Evolutionary conservation across 371 early-diverging fungal species (phyloP).

Genomic region (Mucor saturninus): DNA sequence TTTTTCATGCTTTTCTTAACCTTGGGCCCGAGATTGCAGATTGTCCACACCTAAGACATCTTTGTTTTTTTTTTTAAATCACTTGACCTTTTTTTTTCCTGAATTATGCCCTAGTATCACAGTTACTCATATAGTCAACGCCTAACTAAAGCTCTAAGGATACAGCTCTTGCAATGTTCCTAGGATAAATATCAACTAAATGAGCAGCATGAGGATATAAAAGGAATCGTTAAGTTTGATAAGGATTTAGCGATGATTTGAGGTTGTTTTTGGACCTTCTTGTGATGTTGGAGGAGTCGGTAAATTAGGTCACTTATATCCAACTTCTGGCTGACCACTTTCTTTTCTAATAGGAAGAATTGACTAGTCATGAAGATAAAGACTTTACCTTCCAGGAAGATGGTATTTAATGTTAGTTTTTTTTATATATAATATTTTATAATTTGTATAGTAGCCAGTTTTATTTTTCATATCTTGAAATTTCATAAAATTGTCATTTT

Average conservation of each 20-base stretch:
- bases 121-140: conserved; percentile 15
- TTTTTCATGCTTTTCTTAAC: no score
- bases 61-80: no score
- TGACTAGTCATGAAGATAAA: conserved; percentile 2
- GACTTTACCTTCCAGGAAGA: conserved; percentile 12
- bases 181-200: conserved; percentile 17
- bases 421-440: no score
- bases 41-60: no score
- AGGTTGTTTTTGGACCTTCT: neutral
- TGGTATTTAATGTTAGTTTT: conserved; percentile 8
- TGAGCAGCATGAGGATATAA: conserved; percentile 19
- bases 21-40: no score
- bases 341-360: conserved; percentile 5
- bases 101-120: conserved; percentile 3
- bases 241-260: conserved; percentile 13
- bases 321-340: conserved; percentile 8
- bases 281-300: conserved; percentile 9
- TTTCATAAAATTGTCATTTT: neutral
- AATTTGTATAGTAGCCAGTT: no score
- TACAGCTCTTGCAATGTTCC: conserved; percentile 13
- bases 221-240: conserved; percentile 8
- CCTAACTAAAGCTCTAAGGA: conserved; percentile 12
- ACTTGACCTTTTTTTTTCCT: neutral
- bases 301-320: conserved; percentile 13
- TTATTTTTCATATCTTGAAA: conserved; percentile 1